Percentiles rank a stretch among this genome's conserved stretches.
Evolutionary conservation across 2,329 filamentous ascomycete genomes (phyloP).

Genomic region (Venturia asperata): DNA sequence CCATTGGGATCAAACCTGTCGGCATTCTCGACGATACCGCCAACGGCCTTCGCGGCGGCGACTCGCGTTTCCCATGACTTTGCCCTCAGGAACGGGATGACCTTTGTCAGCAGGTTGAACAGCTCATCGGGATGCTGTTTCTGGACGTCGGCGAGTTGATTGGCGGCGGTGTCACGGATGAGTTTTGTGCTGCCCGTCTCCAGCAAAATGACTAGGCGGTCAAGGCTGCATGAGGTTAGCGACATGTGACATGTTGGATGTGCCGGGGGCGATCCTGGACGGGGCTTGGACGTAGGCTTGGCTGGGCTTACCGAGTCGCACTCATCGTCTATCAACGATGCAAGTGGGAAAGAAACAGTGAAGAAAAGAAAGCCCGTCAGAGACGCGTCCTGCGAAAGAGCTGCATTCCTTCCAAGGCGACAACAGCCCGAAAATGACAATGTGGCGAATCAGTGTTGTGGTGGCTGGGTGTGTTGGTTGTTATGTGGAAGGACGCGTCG

Average conservation of each 20-base stretch:
- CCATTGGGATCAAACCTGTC: conserved; percentile 81
- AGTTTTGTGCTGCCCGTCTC: conserved; percentile 95
- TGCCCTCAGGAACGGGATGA: conserved; percentile 90
- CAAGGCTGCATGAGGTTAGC: conserved; percentile 28
- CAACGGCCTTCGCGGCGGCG: conserved; percentile 87
- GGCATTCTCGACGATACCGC: conserved; percentile 87
- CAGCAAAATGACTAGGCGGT: conserved; percentile 53
- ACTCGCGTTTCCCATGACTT: conserved; percentile 96
- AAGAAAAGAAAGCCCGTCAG: neutral
- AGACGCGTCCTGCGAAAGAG: neutral
- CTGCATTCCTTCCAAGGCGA: neutral
- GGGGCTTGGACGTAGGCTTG: neutral
- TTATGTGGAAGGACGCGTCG: neutral
- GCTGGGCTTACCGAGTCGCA: conserved; percentile 15
- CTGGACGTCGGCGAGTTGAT: conserved; percentile 94
- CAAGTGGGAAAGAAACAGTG: neutral
- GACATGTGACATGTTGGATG: neutral
- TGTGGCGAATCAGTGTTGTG: neutral
- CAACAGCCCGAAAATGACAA: neutral
- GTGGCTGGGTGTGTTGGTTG: neutral
- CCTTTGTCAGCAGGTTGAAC: conserved; percentile 86
- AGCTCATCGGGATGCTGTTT: conserved; percentile 96
- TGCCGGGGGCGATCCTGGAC: conserved; percentile 8
- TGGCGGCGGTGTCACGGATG: conserved; percentile 93
- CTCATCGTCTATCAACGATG: conserved; percentile 10